Percentiles rank a stretch among this genome's conserved stretches.
Evolutionary conservation across 2,329 filamentous ascomycete genomes (phyloP).

Genomic region (Celoporthe dispersa): DNA sequence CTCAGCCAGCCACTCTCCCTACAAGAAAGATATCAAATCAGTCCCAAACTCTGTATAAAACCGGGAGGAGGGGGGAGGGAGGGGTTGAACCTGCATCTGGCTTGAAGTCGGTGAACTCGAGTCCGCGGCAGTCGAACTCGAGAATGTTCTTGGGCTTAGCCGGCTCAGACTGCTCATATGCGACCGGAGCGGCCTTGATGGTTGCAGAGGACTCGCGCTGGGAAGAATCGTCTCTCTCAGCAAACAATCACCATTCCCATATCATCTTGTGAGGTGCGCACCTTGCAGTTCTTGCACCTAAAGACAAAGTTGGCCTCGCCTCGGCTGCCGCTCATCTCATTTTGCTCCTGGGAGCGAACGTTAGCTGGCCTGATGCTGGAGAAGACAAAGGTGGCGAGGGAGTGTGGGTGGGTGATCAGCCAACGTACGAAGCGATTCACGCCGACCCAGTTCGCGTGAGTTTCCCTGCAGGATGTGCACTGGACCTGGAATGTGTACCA

Average conservation of each 20-base stretch:
- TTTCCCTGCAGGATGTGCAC: conserved; percentile 96
- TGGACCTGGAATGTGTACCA: conserved; percentile 98
- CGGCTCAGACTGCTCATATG: conserved; percentile 74
- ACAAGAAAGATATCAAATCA: not conserved
- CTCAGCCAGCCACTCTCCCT: conserved; percentile 90
- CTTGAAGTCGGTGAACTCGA: conserved; percentile 91
- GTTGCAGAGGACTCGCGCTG: conserved; percentile 85
- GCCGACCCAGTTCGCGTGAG: conserved; percentile 82
- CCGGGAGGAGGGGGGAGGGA: not conserved
- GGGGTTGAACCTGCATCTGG: conserved; percentile 69
- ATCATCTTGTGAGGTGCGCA: conserved; percentile 42
- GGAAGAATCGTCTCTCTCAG: conserved; percentile 14
- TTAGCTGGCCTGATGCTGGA: conserved; percentile 4
- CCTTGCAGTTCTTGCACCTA: conserved; percentile 98
- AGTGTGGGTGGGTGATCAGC: conserved; percentile 12
- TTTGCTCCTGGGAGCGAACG: conserved; percentile 67
- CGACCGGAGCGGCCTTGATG: conserved; percentile 73
- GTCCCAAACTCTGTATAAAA: conserved; percentile 25
- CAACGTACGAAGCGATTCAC: conserved; percentile 83
- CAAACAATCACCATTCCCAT: not conserved
- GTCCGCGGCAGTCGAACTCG: conserved; percentile 89
- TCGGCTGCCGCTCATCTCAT: conserved; percentile 89
- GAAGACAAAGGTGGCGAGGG: not conserved
- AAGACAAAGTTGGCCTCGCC: conserved; percentile 99
- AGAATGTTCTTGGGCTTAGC: conserved; percentile 79